Percentiles rank a stretch among this genome's conserved stretches.
Evolutionary conservation across 306 rosid genomes (phyloP).

Genomic region (Cicer judaicum): DNA sequence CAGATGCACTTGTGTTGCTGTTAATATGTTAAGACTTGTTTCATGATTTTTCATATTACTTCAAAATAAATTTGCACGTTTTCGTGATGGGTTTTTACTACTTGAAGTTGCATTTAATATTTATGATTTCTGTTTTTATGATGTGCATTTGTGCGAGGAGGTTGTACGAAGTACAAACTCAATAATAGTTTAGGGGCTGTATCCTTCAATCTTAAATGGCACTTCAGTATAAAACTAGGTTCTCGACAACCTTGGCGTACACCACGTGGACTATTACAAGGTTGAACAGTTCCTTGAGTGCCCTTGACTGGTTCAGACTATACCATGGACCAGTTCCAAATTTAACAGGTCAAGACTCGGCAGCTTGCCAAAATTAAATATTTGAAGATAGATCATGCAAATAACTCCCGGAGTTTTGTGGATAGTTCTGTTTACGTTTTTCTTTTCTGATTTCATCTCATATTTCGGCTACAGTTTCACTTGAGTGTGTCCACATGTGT

Average conservation of each 20-base stretch:
- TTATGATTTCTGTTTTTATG: neutral
- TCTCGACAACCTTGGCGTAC: neutral
- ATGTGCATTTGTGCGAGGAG: constrained; percentile 12
- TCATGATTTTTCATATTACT: constrained; percentile 2
- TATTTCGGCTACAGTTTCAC: too few relatives aligned
- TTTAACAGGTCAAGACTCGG: too few relatives aligned
- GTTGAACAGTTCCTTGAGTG: neutral
- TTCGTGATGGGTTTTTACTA: neutral
- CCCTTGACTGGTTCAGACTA: neutral
- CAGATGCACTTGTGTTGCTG: neutral
- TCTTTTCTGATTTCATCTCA: too few relatives aligned
- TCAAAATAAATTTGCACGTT: neutral
- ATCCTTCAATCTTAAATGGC: neutral
- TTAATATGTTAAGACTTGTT: constrained; percentile 12
- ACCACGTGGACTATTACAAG: neutral
- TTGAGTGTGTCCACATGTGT: too few relatives aligned
- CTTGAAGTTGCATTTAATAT: neutral
- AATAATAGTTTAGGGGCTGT: too few relatives aligned
- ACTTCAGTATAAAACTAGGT: neutral
- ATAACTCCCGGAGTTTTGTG: too few relatives aligned
- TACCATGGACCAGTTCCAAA: too few relatives aligned
- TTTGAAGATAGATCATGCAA: too few relatives aligned
- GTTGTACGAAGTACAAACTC: neutral
- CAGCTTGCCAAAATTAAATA: too few relatives aligned
- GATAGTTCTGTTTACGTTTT: too few relatives aligned